These are phyloP conservation scores for Breynia disticha DNA, from an alignment of 441 rosid species.

Conservation along the genomic window DNA sequence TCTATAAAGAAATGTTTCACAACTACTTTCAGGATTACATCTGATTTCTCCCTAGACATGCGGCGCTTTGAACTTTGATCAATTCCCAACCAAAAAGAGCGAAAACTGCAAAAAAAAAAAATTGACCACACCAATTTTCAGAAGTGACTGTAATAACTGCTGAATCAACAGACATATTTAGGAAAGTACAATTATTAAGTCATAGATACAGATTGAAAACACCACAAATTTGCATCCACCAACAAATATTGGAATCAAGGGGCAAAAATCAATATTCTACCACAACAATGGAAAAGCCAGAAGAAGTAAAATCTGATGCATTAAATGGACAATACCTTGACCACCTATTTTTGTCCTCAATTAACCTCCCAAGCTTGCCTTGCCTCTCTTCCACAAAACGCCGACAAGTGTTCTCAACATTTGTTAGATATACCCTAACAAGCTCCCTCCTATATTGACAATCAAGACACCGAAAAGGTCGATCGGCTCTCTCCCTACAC, in stretches of 20 bases:
- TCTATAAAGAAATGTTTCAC: slow-evolving; percentile 86
- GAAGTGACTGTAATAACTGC: not conserved
- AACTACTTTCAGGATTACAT: slow-evolving; percentile 69
- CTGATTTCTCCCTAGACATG: slow-evolving; percentile 81
- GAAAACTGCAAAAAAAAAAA: slow-evolving; percentile 39
- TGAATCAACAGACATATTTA: no score
- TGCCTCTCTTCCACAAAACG: slow-evolving; percentile 89
- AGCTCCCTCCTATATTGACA: slow-evolving; percentile 91
- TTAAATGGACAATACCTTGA: slow-evolving; percentile 47
- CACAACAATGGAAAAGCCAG: no score
- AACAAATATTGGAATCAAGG: no score
- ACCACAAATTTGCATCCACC: no score
- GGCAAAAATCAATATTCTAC: no score
- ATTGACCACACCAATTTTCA: not conserved
- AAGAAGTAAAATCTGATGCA: not conserved
- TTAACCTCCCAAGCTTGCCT: slow-evolving; percentile 61
- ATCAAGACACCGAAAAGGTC: slow-evolving; percentile 95
- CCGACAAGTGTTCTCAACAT: slow-evolving; percentile 82
- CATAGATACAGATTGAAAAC: no score
- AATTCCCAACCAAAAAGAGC: slow-evolving; percentile 75
- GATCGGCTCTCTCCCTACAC: slow-evolving; percentile 80
- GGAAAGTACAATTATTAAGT: no score
- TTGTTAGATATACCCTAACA: slow-evolving; percentile 81
- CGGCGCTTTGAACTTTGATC: slow-evolving; percentile 59
- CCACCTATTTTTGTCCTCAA: slow-evolving; percentile 90